phyloP scores from a whole-genome alignment of 257 asterid species.

The Ilex asprella region DNA sequence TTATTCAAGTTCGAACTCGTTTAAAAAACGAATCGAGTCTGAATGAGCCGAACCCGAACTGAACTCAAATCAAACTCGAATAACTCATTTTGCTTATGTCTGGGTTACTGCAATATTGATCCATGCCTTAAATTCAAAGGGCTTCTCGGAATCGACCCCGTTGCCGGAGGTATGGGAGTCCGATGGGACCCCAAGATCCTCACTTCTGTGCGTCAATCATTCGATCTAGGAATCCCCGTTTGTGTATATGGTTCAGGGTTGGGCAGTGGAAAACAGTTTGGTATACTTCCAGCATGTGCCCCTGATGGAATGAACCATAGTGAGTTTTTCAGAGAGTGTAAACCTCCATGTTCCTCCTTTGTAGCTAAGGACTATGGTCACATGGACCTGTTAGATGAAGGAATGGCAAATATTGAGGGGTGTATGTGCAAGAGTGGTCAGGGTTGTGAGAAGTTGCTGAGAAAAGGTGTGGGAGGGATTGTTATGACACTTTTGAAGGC shows the following conservation, averaged over 20 bases:
- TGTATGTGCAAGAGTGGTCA: constrained; percentile 40
- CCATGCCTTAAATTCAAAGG: constrained; percentile 35
- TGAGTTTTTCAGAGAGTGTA: constrained; percentile 63
- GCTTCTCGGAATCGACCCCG: constrained; percentile 60
- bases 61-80: no score
- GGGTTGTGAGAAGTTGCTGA: constrained; percentile 42
- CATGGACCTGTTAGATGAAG: constrained; percentile 46
- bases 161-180: constrained; percentile 24
- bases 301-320: constrained; percentile 60
- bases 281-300: constrained; percentile 39
- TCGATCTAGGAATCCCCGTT: constrained; percentile 37
- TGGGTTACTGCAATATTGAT: no score
- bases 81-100: no score
- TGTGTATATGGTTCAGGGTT: constrained; percentile 55
- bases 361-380: constrained; percentile 66
- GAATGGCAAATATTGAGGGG: constrained; percentile 21
- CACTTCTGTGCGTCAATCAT: constrained; percentile 41
- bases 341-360: constrained; percentile 62
- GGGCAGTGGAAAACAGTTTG: constrained; percentile 31
- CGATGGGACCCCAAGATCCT: constrained; percentile 43
- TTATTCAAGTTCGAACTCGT: no score
- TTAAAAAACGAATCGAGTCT: no score
- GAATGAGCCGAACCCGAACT: no score
- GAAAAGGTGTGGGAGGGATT: constrained; percentile 59
- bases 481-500: constrained; percentile 62